A percentile compares a stretch with the other conserved stretches of the same genome.
phyloP scores from a whole-genome alignment of 2,329 filamentous ascomycete genomes.

The Ophiostoma montium region DNA sequence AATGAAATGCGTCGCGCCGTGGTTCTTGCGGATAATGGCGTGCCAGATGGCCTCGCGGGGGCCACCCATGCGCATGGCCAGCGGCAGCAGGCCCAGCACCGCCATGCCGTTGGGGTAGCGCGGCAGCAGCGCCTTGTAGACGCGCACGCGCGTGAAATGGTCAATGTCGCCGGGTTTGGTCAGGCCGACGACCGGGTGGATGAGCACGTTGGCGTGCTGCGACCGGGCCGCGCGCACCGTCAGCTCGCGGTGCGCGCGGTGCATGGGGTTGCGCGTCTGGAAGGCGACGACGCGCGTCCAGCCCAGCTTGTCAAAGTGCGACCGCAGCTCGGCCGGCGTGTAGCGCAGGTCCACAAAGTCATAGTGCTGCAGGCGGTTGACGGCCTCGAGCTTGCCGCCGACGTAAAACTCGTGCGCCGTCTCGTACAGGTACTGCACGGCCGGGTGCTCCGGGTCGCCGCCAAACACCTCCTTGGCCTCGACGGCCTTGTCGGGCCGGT shows the following conservation, averaged over 20 bases:
- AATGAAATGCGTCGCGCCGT: conserved; percentile 98
- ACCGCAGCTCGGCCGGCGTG: conserved; percentile 83
- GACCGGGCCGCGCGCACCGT: conserved; percentile 92
- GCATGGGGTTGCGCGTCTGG: conserved; percentile 99
- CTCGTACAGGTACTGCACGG: conserved; percentile 76
- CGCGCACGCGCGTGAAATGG: conserved; percentile 97
- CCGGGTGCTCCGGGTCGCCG: conserved; percentile 79
- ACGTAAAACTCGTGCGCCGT: conserved; percentile 79
- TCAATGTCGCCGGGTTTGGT: conserved; percentile 99
- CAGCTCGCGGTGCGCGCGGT: conserved; percentile 93
- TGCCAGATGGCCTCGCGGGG: conserved; percentile 99
- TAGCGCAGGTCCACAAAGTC: conserved; percentile 96
- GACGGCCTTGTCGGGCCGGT: conserved; percentile 77
- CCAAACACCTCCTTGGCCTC: conserved; percentile 94
- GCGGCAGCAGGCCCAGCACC: conserved; percentile 79
- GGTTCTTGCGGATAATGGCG: conserved; percentile 99
- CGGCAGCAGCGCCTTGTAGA: conserved; percentile 92
- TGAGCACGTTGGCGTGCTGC: conserved; percentile 95
- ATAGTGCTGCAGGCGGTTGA: conserved; percentile 94
- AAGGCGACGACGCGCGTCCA: conserved; percentile 97
- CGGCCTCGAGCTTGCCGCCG: conserved; percentile 88
- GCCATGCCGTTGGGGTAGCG: conserved; percentile 99
- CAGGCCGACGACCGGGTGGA: conserved; percentile 94
- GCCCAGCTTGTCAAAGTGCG: conserved; percentile 98
- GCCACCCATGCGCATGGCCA: conserved; percentile 98